These are phyloP conservation scores for Wallemia hederae DNA, from an alignment of 1,284 basidiomycete species.

Conservation along the genomic window DNA sequence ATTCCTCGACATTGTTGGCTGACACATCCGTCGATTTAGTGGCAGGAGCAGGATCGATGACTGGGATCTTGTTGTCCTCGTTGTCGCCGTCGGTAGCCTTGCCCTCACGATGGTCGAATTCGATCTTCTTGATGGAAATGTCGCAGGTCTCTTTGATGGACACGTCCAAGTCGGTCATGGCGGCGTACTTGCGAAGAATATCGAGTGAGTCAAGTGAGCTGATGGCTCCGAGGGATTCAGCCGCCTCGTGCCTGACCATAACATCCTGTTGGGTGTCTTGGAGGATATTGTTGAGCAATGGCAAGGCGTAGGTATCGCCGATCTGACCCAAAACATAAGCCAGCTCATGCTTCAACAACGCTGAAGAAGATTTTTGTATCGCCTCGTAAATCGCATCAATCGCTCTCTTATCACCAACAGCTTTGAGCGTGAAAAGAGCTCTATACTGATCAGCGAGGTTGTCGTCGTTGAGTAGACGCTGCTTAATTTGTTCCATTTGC, in stretches of 20 bases:
- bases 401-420: conserved; percentile 39
- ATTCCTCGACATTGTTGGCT: conserved; percentile 23
- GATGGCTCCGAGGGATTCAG: conserved; percentile 92
- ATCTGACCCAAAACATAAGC: conserved; percentile 94
- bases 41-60: conserved; percentile 78
- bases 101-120: conserved; percentile 36
- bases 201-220: conserved; percentile 36
- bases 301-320: conserved; percentile 39
- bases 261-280: conserved; percentile 44
- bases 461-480: conserved; percentile 39
- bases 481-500: conserved; percentile 20
- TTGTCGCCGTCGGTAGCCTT: conserved; percentile 2
- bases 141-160: conserved; percentile 90
- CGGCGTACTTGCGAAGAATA: conserved; percentile 39
- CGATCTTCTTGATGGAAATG: conserved; percentile 80
- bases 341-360: conserved; percentile 83
- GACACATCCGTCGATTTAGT: conserved; percentile 11
- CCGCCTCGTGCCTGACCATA: conserved; percentile 97
- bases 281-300: conserved; percentile 48
- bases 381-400: conserved; percentile 56
- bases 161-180: conserved; percentile 30
- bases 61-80: conserved; percentile 25
- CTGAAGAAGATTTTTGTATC: conserved; percentile 24
- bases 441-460: conserved; percentile 72
- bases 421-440: conserved; percentile 75